Evolutionary conservation across 441 rosid genomes (phyloP).

Genomic region (Mallotus japonicus): DNA sequence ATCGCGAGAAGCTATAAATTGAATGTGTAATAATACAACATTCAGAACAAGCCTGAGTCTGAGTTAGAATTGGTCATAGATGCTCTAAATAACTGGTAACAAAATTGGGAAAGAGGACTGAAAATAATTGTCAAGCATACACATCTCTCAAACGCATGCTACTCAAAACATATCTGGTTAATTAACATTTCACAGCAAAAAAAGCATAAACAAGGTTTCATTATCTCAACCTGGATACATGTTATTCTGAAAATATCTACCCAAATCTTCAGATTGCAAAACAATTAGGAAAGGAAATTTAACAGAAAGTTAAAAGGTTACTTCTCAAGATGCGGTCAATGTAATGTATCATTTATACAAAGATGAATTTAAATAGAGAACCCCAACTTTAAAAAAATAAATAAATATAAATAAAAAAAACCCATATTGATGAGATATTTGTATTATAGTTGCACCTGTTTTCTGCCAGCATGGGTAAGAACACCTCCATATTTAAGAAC

Average conservation of each 20-base stretch:
- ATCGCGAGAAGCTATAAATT: neutral
- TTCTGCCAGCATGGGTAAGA: slow-evolving; percentile 99
- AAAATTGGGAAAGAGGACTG: neutral
- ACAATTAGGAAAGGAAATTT: slow-evolving; percentile 18
- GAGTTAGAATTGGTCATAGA: neutral
- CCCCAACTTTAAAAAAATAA: neutral
- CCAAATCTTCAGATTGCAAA: slow-evolving; percentile 97
- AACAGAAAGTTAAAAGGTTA: slow-evolving; percentile 11
- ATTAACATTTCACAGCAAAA: neutral
- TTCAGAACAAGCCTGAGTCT: neutral
- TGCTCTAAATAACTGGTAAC: neutral
- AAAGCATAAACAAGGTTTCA: neutral
- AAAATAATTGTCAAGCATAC: neutral
- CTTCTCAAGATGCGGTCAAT: slow-evolving; percentile 9
- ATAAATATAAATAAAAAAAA: neutral
- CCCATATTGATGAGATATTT: slow-evolving; percentile 11
- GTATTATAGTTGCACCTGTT: slow-evolving; percentile 60
- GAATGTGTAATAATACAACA: neutral
- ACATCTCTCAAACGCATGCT: neutral
- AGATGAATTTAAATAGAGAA: neutral
- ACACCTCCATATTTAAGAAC: slow-evolving; percentile 99
- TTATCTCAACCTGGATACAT: slow-evolving; percentile 88
- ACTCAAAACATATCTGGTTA: neutral
- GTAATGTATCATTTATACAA: slow-evolving; percentile 2
- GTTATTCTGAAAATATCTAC: slow-evolving; percentile 93